Evolutionary conservation across 2,329 filamentous ascomycete genomes (phyloP), one percentile per base, ranked within the genome.

Genomic region (Tolypocladium sp.): DNA sequence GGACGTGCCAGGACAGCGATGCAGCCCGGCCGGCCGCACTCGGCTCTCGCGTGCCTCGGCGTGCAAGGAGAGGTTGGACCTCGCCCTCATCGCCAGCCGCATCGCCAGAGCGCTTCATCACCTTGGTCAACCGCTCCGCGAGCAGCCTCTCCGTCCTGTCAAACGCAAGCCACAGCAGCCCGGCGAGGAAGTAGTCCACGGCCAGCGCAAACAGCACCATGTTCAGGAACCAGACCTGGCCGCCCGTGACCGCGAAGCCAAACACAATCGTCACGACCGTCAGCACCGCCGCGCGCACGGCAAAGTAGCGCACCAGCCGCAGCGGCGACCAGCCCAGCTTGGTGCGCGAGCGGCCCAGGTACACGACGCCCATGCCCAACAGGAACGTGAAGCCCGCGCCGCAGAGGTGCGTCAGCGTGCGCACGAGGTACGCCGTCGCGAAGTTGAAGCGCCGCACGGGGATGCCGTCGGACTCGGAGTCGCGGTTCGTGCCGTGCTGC

Each of bases 351-450:
- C 70, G 68, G 4, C 75, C 72, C 15, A 79, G 75, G 61, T 77
- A 79, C 0, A 74, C 77, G 12, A 78, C 68, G 9, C 77, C 77
- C 64, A 78, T 72, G 30, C 77, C 77, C 4, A 79, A 67, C n/a
- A 79, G 66, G 42, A 79, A 74, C 0, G 73, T 75, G 61, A 79
- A 79, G 9, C 77, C 77, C 0, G 77, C 69, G 2, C 73, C 77
- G 66, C 77, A 79, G 8, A 79, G 70, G 27, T 79, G 77, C 0
- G 76, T 76, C 4, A 79, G 65, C 0, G 73, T 73, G 9, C 77
- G 74, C 30, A 76, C 65, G n/a, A 69, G 53, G 60, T 75, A 77
- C 8, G 70, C 75, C 5, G 69, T 62, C 0, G 71, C 65, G 0
- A 65, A 67, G 58, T 76, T 79, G 76, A 76, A 79, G 5, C 60